Evolutionary conservation across 345 rosid genomes (phyloP).

Genomic region (Sapria himalayana): DNA sequence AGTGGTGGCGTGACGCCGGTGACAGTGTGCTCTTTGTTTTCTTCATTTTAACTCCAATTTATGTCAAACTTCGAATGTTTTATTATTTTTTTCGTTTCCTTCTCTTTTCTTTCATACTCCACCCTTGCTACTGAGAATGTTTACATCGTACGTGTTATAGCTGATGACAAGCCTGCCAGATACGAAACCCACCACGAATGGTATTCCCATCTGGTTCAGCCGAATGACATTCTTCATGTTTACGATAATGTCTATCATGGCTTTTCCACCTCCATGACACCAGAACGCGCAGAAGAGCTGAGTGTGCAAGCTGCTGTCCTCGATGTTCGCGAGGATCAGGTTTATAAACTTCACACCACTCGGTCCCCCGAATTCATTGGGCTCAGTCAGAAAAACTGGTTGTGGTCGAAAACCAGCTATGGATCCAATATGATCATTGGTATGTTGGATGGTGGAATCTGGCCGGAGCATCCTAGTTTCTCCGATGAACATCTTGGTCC

Average conservation of each 20-base stretch:
- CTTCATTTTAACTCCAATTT: constrained; percentile 1
- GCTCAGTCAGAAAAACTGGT: constrained; percentile 22
- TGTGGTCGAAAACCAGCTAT: constrained; percentile 41
- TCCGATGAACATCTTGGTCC: constrained; percentile 54
- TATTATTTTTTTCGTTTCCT: too few species aligned
- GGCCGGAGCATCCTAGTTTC: constrained; percentile 92
- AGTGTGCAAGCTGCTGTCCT: constrained; percentile 44
- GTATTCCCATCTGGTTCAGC: constrained; percentile 56
- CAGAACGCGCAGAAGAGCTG: constrained; percentile 23
- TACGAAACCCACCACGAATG: constrained; percentile 74
- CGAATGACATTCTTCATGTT: constrained; percentile 42
- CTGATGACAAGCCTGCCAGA: constrained; percentile 47
- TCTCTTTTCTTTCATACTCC: too few species aligned
- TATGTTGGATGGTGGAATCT: constrained; percentile 67
- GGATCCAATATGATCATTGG: constrained; percentile 56
- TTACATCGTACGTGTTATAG: constrained; percentile 57
- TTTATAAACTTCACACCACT: constrained; percentile 81
- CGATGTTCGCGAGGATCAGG: constrained; percentile 41
- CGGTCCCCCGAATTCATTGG: constrained; percentile 79
- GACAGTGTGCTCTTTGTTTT: background rate
- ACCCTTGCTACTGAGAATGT: too few species aligned
- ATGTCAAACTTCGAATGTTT: too few species aligned
- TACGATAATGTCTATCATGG: constrained; percentile 91
- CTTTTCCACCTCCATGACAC: constrained; percentile 47
- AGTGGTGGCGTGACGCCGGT: too few species aligned